Base-by-base conservation (phyloP, 2,329 filamentous ascomycete species). In the Coniosporium tulheliwenetii region DNA sequence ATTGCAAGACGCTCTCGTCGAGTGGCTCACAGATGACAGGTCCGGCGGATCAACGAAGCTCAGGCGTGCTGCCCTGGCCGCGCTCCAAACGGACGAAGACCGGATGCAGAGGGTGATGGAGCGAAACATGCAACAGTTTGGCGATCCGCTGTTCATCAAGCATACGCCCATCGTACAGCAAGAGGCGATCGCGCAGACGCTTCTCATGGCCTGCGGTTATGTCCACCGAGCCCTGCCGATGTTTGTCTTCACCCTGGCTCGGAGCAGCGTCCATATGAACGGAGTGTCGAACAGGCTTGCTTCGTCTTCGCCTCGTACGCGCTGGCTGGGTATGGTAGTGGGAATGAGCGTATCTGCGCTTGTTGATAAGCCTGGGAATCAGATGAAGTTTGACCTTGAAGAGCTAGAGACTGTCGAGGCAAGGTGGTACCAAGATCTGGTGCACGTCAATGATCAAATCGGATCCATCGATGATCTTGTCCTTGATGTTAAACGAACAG, bases 281-380 rank as follows among this genome's bases (percentile, higher is more conserved):
- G 73, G 79, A 5, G 77, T 95, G 30, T 95, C 91, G 1, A 94
- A 93, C 55, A 75, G 87, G 16, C 73, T 98, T 5, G 76, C 77
- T 10, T 74, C 85, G 12, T 79, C 85, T 3, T 86, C 91, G 34
- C 66, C 67, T 5, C 73, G 79, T 47, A 79, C 83, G 12, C 75
- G 86, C 13, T 84, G 93, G 48, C 68, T 98, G 1, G 91, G 91
- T 0, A 93, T 98, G 77, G 69, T 83, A 2, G 77, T 94, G 30
- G 91, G 85, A 4, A 85, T 85, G 48, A 75, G 79, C 1, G 64
- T 81, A 2, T 80, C 76, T 0, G 63, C 64, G 37, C 60, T 94
- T 38, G 65, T 77, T 10, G 81, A 83, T 48, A 65, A 71, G 42
- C 71, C 70, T 19, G 80, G 80, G 8, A 80, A 79, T 43, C 76